These are phyloP conservation scores for Apocynum venetum DNA, from an alignment of 257 asterid genomes.

Conservation along the genomic window DNA sequence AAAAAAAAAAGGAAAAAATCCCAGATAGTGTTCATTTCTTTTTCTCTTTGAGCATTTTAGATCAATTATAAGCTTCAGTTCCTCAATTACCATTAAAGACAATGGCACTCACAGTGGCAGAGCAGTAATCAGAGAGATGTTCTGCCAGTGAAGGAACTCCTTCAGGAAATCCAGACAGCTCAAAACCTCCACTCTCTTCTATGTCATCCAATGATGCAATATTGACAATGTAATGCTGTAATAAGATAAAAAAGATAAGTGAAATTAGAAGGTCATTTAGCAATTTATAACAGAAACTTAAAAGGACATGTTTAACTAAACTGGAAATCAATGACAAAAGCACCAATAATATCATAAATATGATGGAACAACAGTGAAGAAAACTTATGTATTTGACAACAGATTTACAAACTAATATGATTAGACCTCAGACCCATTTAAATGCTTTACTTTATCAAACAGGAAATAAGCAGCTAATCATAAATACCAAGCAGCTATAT, in stretches of 20 bases:
- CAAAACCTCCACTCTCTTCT: conserved; percentile 56
- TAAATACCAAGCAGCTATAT: conserved; percentile 78
- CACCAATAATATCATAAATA: not conserved
- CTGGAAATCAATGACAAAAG: not conserved
- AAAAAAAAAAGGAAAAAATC: too few species aligned
- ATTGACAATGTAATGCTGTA: conserved; percentile 73
- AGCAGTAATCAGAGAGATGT: conserved; percentile 76
- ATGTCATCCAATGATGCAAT: conserved; percentile 37
- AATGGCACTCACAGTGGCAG: conserved; percentile 59
- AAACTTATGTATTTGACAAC: not conserved
- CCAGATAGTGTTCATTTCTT: too few species aligned
- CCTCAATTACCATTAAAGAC: not conserved
- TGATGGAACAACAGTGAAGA: not conserved
- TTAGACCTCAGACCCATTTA: too few species aligned
- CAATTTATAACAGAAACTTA: not conserved
- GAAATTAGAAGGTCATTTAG: conserved; percentile 6
- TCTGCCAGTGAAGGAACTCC: conserved; percentile 78
- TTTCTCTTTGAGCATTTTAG: not conserved
- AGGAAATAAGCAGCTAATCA: conserved; percentile 10
- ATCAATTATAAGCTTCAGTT: not conserved
- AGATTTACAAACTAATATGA: not conserved
- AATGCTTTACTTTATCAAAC: not conserved
- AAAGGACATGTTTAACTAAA: not conserved
- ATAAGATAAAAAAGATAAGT: conserved; percentile 19
- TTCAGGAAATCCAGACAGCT: conserved; percentile 58